Base-by-base conservation (phyloP, 2,329 filamentous ascomycete species). In the Fusarium xyrophilum region DNA sequence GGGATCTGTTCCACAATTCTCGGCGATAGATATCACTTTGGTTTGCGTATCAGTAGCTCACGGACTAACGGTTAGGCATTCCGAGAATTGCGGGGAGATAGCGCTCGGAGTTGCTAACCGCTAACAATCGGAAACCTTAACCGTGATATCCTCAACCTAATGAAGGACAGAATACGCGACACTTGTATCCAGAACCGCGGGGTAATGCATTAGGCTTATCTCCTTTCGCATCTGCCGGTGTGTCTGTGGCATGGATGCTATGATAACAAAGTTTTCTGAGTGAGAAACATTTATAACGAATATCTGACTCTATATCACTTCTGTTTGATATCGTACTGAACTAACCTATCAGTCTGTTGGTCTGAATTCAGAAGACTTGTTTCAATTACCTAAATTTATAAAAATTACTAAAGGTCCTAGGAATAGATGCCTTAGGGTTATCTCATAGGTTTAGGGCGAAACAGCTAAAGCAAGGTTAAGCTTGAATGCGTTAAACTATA, bases 1-100 rank as follows among this genome's bases (percentile, higher is more conserved):
- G 15, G 21, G 27, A 3, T 13, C 17, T 5, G 8, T n/a, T 6
- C 2, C 17, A 10, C 8, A 48, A 11, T 12, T 13, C 9, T 7
- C 11, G 7, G 15, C 8, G 8, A 35, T 19, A 11, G 13, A 2
- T 6, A 48, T 14, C 9, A 19, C 17, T 10, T 17, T 12, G 15
- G 9, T 5, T 25, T 17, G 17, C 15, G 14, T 28, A 13, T n/a
- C n/a, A 21, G n/a, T n/a, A 17, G n/a, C n/a, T 25, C 13, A 25
- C 25, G 15, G 27, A 9, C 25, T 28, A 28, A 63, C 60, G 60
- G 60, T 50, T 50, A 40, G n/a, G 4, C 4, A 39, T 51, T 44
- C 60, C 60, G 60, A 47, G 6, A 19, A 56, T 25, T 58, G 60
- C 13, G 60, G 60, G n/a, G 60, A 32, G 23, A 19, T 4, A 11